Base-by-base conservation (phyloP, 2,329 filamentous ascomycete genomes). In the Atkinsonella hypoxylon region DNA sequence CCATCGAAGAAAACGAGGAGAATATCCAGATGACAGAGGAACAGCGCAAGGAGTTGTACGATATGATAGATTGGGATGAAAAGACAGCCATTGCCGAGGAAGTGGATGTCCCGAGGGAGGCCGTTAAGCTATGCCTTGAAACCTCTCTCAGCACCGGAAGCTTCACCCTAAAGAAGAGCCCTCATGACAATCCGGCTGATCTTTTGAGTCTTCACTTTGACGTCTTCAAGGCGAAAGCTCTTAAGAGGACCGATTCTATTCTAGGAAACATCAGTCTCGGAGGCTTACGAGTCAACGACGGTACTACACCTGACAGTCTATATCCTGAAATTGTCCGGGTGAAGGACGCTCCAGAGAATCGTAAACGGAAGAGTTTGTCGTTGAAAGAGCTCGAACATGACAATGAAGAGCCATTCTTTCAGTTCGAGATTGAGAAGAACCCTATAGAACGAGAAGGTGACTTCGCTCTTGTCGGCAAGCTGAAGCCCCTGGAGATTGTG, bases 51-150 rank as follows among this genome's bases (percentile, higher is more conserved):
- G 91, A 98, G 67, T 78, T 99, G 10, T 98, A 97, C 66, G 85
- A 94, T 58, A 94, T 89, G 47, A 99, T 99, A 60, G 93, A 97
- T 61, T 99, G 91, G 83, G 88, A 98, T 55, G 93, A 99, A 67
- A 97, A 96, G 72, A 83, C 90, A 53, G 87, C 86, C 2, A 77
- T 98, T 39, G 77, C 89, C 0, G 89, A 95, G 57, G 84, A 86
- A 41, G 83, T 99, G 3, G 93, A 98, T 58, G 75, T 89, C 32
- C 94, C 94, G 0, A 81, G 87, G 49, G 93, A 99, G 59, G 89
- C 89, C 10, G 77, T 98, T 61, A 96, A 97, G 67, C 76, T 97
- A 65, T 88, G 96, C 63, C 73, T 98, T 46, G 89, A 97, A 63
- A 85, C 93, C 47, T 91, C 87, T 50, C 81, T 99, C n/a, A 86